Conservation (phyloP, 106 monocot genomes). For the Apostasia ramifera region DNA sequence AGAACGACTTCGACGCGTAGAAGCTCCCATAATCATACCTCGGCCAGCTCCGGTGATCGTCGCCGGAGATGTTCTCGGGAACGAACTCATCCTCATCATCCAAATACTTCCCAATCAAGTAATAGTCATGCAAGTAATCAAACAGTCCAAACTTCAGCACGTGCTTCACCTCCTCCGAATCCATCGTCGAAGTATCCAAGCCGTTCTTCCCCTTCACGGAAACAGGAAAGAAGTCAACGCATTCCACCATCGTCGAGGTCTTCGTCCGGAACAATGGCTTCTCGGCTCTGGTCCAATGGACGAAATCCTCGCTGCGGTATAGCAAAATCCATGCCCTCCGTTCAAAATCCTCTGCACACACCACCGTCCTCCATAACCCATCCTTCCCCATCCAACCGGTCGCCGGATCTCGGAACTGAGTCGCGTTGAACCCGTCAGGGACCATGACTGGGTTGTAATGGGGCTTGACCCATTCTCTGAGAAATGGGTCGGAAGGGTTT, state of each 20-base stretch:
- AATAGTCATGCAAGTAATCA: conserved; percentile 15
- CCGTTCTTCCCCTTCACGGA: neutral
- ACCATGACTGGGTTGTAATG: conserved; percentile 26
- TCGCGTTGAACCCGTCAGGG: conserved; percentile 6
- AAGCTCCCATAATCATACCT: conserved; percentile 82
- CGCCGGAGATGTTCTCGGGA: conserved; percentile 24
- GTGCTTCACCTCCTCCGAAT: conserved; percentile 4
- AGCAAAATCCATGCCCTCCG: conserved; percentile 2
- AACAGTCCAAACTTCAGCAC: conserved; percentile 17
- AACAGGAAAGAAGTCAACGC: conserved; percentile 7
- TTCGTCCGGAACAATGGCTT: conserved; percentile 6
- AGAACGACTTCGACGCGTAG: conserved; percentile 86
- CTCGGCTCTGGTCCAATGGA: conserved; percentile 15
- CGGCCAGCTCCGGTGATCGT: conserved; percentile 37
- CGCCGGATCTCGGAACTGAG: conserved; percentile 16
- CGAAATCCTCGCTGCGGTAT: conserved; percentile 21
- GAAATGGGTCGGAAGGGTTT: conserved; percentile 36
- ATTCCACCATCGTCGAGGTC: conserved; percentile 16
- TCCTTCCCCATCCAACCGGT: conserved; percentile 20
- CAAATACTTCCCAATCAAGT: conserved; percentile 24
- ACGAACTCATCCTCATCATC: conserved; percentile 27
- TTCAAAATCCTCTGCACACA: conserved; percentile 2
- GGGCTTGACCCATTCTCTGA: conserved; percentile 43
- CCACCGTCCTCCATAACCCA: conserved; percentile 21
- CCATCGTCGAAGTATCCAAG: neutral